These are phyloP conservation scores for Aspergillus sclerotiicarbonarius DNA, from an alignment of 495 filamentous ascomycete species.

Conservation along the genomic window DNA sequence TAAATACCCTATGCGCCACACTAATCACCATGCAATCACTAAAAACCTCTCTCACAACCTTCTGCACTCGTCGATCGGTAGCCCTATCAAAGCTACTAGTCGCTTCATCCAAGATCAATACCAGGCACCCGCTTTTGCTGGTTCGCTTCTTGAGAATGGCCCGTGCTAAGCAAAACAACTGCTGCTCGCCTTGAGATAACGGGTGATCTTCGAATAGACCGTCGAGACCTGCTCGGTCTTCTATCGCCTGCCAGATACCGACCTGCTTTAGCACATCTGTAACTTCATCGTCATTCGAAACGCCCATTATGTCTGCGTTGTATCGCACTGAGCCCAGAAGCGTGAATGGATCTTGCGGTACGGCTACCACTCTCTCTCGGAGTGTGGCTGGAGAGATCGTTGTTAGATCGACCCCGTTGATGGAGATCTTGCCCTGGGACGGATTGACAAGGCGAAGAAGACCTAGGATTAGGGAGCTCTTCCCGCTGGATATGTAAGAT, in stretches of 20 bases:
- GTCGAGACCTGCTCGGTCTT: constrained; percentile 40
- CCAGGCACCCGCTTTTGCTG: constrained; percentile 22
- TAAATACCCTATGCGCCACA: constrained; percentile 32
- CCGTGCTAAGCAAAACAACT: constrained; percentile 48
- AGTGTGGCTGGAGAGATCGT: constrained; percentile 27
- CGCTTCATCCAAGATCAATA: constrained; percentile 48
- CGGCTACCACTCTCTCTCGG: constrained; percentile 36
- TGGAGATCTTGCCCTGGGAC: background rate
- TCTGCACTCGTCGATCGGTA: constrained; percentile 33
- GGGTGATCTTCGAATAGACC: constrained; percentile 33
- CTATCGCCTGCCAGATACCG: constrained; percentile 37
- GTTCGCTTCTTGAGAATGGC: constrained; percentile 32
- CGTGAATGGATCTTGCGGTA: constrained; percentile 51
- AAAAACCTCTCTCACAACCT: constrained; percentile 30
- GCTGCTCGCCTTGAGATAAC: constrained; percentile 44
- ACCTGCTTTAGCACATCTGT: constrained; percentile 36
- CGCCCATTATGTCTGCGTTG: constrained; percentile 42
- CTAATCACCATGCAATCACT: constrained; percentile 30
- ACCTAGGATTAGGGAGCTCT: background rate
- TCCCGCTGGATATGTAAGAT: constrained; percentile 14
- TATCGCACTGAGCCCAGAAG: constrained; percentile 42
- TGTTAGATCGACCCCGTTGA: constrained; percentile 19
- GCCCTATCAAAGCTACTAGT: constrained; percentile 43
- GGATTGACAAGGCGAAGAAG: background rate
- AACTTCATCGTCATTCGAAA: constrained; percentile 33